These are phyloP conservation scores for Phytophthora agathidicida DNA, from an alignment of 352 stramenopile genomes.

Conservation along the genomic window DNA sequence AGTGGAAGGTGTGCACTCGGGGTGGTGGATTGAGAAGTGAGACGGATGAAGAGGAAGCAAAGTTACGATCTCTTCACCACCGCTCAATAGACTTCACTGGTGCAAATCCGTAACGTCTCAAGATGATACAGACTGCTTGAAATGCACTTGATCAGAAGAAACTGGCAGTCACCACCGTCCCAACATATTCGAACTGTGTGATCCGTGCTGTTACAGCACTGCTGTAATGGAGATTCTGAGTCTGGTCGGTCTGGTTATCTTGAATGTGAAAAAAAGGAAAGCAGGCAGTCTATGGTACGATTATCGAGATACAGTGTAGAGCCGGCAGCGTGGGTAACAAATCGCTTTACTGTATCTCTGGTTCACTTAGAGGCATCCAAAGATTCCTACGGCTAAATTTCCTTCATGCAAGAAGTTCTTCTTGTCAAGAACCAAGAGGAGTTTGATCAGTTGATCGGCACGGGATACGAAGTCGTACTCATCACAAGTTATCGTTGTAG, in stretches of 20 bases:
- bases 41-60: not conserved
- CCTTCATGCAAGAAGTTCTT: too few relatives aligned
- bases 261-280: constrained; percentile 1
- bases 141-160: constrained; percentile 8
- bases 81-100: too few relatives aligned
- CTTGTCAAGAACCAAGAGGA: too few relatives aligned
- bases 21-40: constrained; percentile 12
- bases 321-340: constrained; percentile 4
- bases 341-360: not conserved
- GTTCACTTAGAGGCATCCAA: constrained; percentile 1
- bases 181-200: not conserved
- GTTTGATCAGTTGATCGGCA: too few relatives aligned
- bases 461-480: too few relatives aligned
- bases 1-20: not conserved
- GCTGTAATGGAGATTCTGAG: constrained; percentile 5
- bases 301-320: constrained; percentile 18
- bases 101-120: not conserved
- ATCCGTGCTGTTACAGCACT: too few relatives aligned
- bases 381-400: not conserved
- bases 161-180: constrained; percentile 1
- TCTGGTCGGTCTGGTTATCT: constrained; percentile 23
- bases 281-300: not conserved
- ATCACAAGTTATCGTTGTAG: too few relatives aligned
- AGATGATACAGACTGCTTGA: constrained; percentile 7
- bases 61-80: too few relatives aligned